Evolutionary conservation across 2,329 filamentous ascomycete genomes (phyloP).

Genomic region (Colletotrichum limetticola): DNA sequence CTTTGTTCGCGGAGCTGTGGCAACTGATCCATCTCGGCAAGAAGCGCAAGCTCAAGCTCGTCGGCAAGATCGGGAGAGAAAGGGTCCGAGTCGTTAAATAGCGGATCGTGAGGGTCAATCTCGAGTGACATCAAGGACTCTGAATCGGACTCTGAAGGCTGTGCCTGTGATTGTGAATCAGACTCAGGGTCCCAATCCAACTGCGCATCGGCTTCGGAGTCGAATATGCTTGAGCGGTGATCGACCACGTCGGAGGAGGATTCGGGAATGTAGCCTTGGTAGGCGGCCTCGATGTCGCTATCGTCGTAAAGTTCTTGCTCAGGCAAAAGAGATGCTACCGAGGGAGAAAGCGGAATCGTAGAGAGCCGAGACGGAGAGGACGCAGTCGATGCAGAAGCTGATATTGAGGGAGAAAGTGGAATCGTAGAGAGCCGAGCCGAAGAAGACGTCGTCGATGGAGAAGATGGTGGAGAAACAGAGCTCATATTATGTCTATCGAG

Average conservation of each 20-base stretch:
- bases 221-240: slow-evolving; percentile 12
- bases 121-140: slow-evolving; percentile 10
- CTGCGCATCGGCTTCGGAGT: slow-evolving; percentile 24
- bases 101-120: not conserved
- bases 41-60: slow-evolving; percentile 31
- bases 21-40: slow-evolving; percentile 27
- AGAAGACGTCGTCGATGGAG: not conserved
- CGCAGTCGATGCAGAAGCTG: not conserved
- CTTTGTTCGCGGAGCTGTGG: not conserved
- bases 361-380: too few relatives aligned
- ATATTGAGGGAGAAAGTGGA: not conserved
- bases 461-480: slow-evolving; percentile 25
- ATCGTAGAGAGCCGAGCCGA: not conserved
- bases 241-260: slow-evolving; percentile 6
- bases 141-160: not conserved
- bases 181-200: slow-evolving; percentile 22
- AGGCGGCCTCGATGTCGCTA: not conserved
- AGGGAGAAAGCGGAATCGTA: not conserved
- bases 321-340: not conserved
- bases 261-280: not conserved
- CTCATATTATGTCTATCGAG: slow-evolving; percentile 23
- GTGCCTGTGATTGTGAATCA: slow-evolving; percentile 3
- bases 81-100: slow-evolving; percentile 9
- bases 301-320: slow-evolving; percentile 4
- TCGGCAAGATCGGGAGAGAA: slow-evolving; percentile 28